Conservation (phyloP, 192 early-diverging fungal species). For the Funneliformis geosporum region DNA sequence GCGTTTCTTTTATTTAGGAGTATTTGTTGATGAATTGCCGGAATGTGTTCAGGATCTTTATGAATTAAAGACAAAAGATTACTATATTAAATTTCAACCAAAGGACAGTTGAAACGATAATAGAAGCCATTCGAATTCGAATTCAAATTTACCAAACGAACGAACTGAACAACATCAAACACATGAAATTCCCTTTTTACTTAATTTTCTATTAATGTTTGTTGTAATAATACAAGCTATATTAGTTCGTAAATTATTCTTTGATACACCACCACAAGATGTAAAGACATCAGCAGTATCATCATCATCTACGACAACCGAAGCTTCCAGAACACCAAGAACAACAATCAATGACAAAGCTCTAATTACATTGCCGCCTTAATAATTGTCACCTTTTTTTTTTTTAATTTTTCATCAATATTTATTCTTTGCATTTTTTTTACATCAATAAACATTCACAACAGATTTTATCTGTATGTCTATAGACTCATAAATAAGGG, state of each 20-base stretch:
- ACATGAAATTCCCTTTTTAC: neutral
- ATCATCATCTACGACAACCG: neutral
- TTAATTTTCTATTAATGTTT: conserved; percentile 24
- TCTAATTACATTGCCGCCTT: neutral
- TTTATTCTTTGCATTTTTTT: neutral
- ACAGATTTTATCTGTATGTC: too few relatives aligned
- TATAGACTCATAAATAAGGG: too few relatives aligned
- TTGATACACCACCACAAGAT: neutral
- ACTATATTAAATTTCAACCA: conserved; percentile 72
- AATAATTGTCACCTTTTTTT: neutral
- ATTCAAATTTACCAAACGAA: neutral
- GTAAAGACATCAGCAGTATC: neutral
- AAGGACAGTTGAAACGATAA: conserved; percentile 37
- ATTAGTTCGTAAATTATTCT: conserved; percentile 19
- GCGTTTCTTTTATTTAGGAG: conserved; percentile 37
- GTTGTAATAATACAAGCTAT: conserved; percentile 16
- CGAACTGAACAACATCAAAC: neutral
- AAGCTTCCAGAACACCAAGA: neutral
- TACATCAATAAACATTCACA: neutral
- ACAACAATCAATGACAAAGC: neutral
- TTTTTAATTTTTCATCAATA: neutral
- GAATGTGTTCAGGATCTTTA: conserved; percentile 83
- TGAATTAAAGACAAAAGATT: conserved; percentile 75
- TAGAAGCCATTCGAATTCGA: neutral
- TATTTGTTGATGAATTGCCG: conserved; percentile 79